A percentile compares a stretch with the other conserved stretches of the same genome.
These are phyloP conservation scores for Cicer judaicum DNA, from an alignment of 306 rosid genomes.

Conservation along the genomic window DNA sequence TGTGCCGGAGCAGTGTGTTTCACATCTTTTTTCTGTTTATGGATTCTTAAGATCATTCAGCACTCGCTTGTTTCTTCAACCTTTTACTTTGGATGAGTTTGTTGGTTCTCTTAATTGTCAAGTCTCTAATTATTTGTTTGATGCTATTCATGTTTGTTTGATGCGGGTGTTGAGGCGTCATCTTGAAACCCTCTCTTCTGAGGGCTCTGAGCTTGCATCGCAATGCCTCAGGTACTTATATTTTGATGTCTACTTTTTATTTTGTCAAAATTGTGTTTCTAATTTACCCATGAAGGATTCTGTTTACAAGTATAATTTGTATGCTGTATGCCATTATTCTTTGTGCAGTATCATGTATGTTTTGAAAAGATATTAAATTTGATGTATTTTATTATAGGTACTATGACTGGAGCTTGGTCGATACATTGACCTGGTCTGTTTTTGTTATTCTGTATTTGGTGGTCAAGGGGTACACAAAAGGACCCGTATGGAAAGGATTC, in stretches of 20 bases:
- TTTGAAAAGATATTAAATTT: slow-evolving; percentile 2
- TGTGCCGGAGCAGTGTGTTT: slow-evolving; percentile 76
- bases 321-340: slow-evolving; percentile 11
- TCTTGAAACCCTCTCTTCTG: slow-evolving; percentile 69
- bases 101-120: slow-evolving; percentile 80
- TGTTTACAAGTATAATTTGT: slow-evolving; percentile 21
- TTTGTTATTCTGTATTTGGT: slow-evolving; percentile 73
- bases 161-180: slow-evolving; percentile 72
- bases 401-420: slow-evolving; percentile 86
- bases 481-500: slow-evolving; percentile 75
- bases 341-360: not conserved
- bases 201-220: slow-evolving; percentile 73
- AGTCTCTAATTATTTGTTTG: slow-evolving; percentile 65
- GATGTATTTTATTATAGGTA: slow-evolving; percentile 56
- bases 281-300: slow-evolving; percentile 21
- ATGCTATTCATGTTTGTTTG: slow-evolving; percentile 78
- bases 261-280: not conserved
- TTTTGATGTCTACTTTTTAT: not conserved
- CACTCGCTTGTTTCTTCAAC: slow-evolving; percentile 64
- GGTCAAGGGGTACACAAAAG: slow-evolving; percentile 63
- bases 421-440: slow-evolving; percentile 88
- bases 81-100: slow-evolving; percentile 87
- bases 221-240: slow-evolving; percentile 74
- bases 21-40: slow-evolving; percentile 78
- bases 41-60: slow-evolving; percentile 86